Percentiles rank a stretch among this genome's conserved stretches.
Conservation (phyloP, 208 protist species). For the Leishmania mexicana region DNA sequence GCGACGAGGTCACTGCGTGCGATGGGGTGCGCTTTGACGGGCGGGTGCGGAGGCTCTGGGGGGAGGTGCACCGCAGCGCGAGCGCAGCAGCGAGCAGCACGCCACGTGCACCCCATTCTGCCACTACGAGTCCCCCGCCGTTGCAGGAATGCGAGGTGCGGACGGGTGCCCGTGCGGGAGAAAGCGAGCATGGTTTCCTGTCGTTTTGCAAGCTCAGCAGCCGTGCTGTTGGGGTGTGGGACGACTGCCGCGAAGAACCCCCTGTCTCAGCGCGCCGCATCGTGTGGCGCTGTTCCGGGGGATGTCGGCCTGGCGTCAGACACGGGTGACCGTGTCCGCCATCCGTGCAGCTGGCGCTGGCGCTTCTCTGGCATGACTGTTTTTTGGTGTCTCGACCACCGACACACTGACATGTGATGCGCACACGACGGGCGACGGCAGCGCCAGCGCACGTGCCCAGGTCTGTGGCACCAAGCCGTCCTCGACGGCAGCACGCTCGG, state of each 20-base stretch:
- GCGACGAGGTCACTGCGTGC: background rate
- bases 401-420: background rate
- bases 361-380: background rate
- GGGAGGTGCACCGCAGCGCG: background rate
- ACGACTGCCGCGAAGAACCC: background rate
- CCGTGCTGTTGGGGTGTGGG: background rate
- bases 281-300: background rate
- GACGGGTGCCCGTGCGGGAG: background rate
- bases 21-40: background rate
- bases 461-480: background rate
- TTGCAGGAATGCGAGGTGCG: background rate
- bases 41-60: background rate
- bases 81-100: background rate
- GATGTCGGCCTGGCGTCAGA: background rate
- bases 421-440: background rate
- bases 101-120: background rate
- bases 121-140: background rate
- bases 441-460: background rate
- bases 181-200: background rate
- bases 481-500: background rate
- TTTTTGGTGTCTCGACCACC: background rate
- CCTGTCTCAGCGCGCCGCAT: background rate
- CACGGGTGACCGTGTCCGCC: background rate
- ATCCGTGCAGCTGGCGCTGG: background rate
- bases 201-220: background rate